A percentile compares a stretch with the other conserved stretches of the same genome.
These are phyloP conservation scores for Ogataea paradorogensis DNA, from an alignment of 805 yeast species.

Conservation along the genomic window DNA sequence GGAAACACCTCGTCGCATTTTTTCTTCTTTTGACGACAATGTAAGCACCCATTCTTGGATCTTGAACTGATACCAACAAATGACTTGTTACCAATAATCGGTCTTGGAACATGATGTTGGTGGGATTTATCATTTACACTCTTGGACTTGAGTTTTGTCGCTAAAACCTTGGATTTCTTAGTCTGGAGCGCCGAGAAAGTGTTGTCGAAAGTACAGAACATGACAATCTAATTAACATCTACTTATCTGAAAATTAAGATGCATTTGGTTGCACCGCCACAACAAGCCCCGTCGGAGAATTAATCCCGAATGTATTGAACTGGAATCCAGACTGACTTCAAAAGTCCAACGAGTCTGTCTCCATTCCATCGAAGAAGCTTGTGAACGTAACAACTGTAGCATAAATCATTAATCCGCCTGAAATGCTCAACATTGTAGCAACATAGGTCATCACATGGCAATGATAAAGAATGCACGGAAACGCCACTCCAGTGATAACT, in stretches of 20 bases:
- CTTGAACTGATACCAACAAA: constrained; percentile 34
- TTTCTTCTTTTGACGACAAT: constrained; percentile 44
- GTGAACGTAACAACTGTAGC: constrained; percentile 81
- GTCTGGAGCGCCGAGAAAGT: constrained; percentile 13
- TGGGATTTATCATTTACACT: neutral
- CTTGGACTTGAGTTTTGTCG: neutral
- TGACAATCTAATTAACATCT: neutral
- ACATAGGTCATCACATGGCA: constrained; percentile 63
- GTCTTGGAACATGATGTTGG: constrained; percentile 3
- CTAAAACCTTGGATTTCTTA: neutral
- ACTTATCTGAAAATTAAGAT: neutral
- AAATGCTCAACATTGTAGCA: constrained; percentile 73
- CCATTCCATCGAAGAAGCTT: constrained; percentile 62
- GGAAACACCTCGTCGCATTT: constrained; percentile 50
- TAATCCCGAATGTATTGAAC: too few relatives aligned
- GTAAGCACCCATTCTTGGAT: constrained; percentile 38
- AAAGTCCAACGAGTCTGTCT: constrained; percentile 34
- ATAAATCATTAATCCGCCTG: constrained; percentile 84
- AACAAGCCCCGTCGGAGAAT: neutral
- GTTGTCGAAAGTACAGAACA: constrained; percentile 19
- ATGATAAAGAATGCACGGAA: constrained; percentile 78
- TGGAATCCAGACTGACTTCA: constrained; percentile 3
- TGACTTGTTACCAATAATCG: constrained; percentile 22
- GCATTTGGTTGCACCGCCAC: constrained; percentile 4
- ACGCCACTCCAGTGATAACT: constrained; percentile 66